Conservation (phyloP, 2,329 filamentous ascomycete species). For the Curvularia verruculosa region DNA sequence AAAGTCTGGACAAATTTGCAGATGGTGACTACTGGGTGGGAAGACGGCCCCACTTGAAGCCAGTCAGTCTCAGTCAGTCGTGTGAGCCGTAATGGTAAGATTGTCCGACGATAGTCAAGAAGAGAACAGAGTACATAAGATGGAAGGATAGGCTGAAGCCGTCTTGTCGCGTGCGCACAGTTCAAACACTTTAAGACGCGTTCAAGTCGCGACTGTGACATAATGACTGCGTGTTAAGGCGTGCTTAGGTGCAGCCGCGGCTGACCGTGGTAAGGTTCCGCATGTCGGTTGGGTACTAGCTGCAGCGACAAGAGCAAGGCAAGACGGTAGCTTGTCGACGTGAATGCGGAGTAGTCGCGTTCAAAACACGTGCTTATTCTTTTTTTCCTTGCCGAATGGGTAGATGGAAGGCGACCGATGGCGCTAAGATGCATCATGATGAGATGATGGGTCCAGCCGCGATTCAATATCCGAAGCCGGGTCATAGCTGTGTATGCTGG, state of each 20-base stretch:
- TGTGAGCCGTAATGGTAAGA: conserved; percentile 19
- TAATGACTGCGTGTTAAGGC: conserved; percentile 24
- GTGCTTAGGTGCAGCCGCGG: conserved; percentile 33
- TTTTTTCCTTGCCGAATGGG: conserved; percentile 24
- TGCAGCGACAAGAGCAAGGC: conserved; percentile 32
- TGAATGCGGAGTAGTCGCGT: conserved; percentile 30
- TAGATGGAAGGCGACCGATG: conserved; percentile 33
- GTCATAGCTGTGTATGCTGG: conserved; percentile 21
- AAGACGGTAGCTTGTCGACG: conserved; percentile 14
- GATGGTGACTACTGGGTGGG: conserved; percentile 19
- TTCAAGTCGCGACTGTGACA: conserved; percentile 41
- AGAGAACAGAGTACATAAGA: conserved; percentile 34
- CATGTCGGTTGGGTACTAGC: conserved; percentile 39
- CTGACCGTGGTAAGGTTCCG: conserved; percentile 30
- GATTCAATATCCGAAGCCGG: conserved; percentile 31
- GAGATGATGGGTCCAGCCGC: conserved; percentile 35
- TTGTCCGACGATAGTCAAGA: conserved; percentile 16
- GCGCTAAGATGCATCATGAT: conserved; percentile 31
- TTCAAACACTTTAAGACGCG: conserved; percentile 40
- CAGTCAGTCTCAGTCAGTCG: no score
- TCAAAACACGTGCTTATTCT: conserved; percentile 32
- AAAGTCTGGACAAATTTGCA: conserved; percentile 36
- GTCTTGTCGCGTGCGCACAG: conserved; percentile 38
- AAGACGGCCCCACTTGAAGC: conserved; percentile 29
- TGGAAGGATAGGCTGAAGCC: conserved; percentile 31